Conservation (phyloP, 2,329 filamentous ascomycete genomes). For the Sarocladium strictum region DNA sequence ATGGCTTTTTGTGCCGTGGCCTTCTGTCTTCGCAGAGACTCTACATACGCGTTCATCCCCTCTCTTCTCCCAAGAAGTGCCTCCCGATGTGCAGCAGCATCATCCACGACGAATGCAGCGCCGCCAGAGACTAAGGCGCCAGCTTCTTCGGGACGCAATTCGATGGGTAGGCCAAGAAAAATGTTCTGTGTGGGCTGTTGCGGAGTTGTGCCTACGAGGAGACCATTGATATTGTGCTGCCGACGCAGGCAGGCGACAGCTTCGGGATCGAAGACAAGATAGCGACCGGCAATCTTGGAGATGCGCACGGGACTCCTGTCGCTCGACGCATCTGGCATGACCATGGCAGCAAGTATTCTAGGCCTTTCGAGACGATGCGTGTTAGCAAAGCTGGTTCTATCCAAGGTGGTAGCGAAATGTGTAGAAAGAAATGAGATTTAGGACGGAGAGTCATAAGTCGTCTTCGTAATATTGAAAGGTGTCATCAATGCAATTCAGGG, state of each 20-base stretch:
- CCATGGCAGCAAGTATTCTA: not conserved
- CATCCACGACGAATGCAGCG: conserved; percentile 75
- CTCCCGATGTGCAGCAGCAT: conserved; percentile 62
- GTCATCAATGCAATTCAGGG: conserved; percentile 45
- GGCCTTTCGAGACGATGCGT: not conserved
- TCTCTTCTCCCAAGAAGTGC: conserved; percentile 41
- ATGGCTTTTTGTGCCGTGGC: conserved; percentile 33
- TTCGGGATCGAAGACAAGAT: conserved; percentile 84
- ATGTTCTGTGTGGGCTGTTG: conserved; percentile 93
- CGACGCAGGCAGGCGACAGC: conserved; percentile 73
- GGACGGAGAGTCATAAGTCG: conserved; percentile 32
- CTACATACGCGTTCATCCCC: conserved; percentile 55
- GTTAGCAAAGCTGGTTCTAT: conserved; percentile 8
- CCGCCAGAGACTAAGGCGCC: conserved; percentile 71
- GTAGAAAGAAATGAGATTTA: conserved; percentile 5
- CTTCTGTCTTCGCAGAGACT: conserved; percentile 43
- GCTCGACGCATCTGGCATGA: not conserved
- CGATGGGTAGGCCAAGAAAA: conserved; percentile 81
- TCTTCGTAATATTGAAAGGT: conserved; percentile 36
- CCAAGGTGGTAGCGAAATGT: not conserved
- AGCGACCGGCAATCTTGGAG: conserved; percentile 71
- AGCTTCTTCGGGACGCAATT: conserved; percentile 88
- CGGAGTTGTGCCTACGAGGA: conserved; percentile 80
- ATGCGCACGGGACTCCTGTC: conserved; percentile 63
- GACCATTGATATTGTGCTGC: conserved; percentile 76